These are phyloP conservation scores for Senna siamea DNA, from an alignment of 306 rosid genomes.

Conservation along the genomic window DNA sequence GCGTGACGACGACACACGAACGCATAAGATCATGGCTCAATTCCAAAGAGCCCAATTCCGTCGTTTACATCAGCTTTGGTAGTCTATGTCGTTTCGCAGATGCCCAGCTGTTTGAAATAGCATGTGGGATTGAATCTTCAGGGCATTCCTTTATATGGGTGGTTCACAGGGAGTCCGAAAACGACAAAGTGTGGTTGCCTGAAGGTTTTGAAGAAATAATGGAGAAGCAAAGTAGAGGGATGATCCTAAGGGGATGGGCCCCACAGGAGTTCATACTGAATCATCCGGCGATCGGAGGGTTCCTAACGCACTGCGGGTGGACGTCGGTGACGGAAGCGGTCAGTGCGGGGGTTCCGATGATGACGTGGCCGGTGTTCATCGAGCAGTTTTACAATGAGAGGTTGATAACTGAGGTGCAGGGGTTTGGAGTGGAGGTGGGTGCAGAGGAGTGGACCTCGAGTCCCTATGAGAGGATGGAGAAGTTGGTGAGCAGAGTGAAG, in stretches of 20 bases:
- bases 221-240: background rate
- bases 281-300: slow-evolving; percentile 28
- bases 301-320: slow-evolving; percentile 30
- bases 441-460: slow-evolving; percentile 34
- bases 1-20: background rate
- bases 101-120: background rate
- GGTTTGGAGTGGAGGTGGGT: slow-evolving; percentile 43
- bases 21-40: slow-evolving; percentile 9
- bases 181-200: background rate
- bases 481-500: slow-evolving; percentile 27
- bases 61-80: slow-evolving; percentile 4
- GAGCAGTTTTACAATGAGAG: too few species aligned
- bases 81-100: background rate
- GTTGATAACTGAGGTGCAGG: slow-evolving; percentile 33
- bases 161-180: background rate
- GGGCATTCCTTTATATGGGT: slow-evolving; percentile 6
- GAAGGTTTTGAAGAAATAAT: slow-evolving; percentile 23
- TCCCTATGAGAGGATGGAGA: background rate
- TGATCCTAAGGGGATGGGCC: slow-evolving; percentile 30
- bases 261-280: slow-evolving; percentile 36
- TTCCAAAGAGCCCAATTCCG: background rate
- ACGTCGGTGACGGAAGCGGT: slow-evolving; percentile 18
- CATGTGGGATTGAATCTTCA: background rate
- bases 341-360: slow-evolving; percentile 27
- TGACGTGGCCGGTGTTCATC: slow-evolving; percentile 19